These are phyloP conservation scores for Capsicum rhomboideum DNA, from an alignment of 257 asterid species.

Conservation along the genomic window DNA sequence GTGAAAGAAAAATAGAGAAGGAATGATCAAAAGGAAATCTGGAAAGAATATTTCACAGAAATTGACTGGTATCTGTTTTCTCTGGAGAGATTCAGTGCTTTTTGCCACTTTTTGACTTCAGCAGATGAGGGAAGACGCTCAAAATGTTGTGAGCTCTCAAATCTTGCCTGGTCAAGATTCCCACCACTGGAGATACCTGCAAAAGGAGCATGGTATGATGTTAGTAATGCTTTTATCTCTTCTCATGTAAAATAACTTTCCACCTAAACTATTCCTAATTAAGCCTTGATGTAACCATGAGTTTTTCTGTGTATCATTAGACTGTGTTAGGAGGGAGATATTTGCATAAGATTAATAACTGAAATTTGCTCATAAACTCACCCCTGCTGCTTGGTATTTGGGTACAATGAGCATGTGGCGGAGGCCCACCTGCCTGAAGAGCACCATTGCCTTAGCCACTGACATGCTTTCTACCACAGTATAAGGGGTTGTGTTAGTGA, in stretches of 20 bases:
- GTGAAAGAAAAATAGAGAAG: not conserved
- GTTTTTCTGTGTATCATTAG: not conserved
- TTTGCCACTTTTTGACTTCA: conserved; percentile 37
- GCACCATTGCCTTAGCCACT: conserved; percentile 88
- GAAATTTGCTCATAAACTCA: conserved; percentile 22
- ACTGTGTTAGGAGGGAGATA: not conserved
- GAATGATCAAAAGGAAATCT: not conserved
- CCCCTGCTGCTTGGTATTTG: conserved; percentile 72
- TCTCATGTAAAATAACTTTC: not conserved
- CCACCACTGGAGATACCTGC: conserved; percentile 72
- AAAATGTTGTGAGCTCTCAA: conserved; percentile 79
- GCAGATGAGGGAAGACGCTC: conserved; percentile 72
- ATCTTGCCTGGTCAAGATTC: conserved; percentile 94
- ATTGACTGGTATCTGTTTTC: not conserved
- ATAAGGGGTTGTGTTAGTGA: conserved; percentile 69
- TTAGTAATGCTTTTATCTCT: conserved; percentile 14
- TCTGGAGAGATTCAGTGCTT: conserved; percentile 30
- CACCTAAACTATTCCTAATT: not conserved
- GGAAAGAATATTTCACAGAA: not conserved
- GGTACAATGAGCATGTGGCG: conserved; percentile 87
- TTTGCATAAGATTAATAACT: not conserved
- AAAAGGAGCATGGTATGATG: conserved; percentile 6
- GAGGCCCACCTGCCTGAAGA: conserved; percentile 80
- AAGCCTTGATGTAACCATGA: not conserved
- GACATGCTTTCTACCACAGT: conserved; percentile 79